These are phyloP conservation scores for Sophora flavescens DNA, from an alignment of 306 rosid species.

Conservation along the genomic window DNA sequence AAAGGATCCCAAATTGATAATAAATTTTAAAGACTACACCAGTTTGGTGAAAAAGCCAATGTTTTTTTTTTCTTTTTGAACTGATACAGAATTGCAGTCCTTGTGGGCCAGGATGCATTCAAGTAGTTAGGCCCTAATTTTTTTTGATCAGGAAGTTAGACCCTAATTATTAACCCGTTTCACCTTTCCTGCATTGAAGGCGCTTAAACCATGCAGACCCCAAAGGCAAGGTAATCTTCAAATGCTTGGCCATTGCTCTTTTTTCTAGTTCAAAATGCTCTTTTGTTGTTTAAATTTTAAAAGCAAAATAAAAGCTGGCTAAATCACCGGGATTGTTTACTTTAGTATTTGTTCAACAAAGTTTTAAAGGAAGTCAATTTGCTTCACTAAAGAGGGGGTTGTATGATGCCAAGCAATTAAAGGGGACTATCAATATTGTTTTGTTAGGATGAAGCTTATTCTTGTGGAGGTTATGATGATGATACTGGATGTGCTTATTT, in stretches of 20 bases:
- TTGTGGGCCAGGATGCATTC: slow-evolving; percentile 81
- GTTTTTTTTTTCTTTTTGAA: slow-evolving; percentile 46
- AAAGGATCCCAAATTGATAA: too few species aligned
- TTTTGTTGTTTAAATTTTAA: slow-evolving; percentile 10
- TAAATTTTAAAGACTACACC: too few species aligned
- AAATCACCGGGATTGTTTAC: background rate
- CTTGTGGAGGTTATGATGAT: too few species aligned
- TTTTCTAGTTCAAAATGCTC: slow-evolving; percentile 30
- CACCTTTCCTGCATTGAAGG: slow-evolving; percentile 45
- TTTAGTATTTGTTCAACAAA: too few species aligned
- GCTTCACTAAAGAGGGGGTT: too few species aligned
- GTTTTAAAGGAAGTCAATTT: too few species aligned
- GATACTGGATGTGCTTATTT: too few species aligned
- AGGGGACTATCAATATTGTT: too few species aligned
- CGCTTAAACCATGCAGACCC: slow-evolving; percentile 74
- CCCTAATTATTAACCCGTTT: slow-evolving; percentile 49
- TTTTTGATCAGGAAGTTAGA: too few species aligned
- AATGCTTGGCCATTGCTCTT: slow-evolving; percentile 30
- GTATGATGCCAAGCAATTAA: too few species aligned
- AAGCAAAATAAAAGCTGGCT: slow-evolving; percentile 1
- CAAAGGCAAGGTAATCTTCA: slow-evolving; percentile 77
- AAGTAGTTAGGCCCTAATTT: slow-evolving; percentile 54
- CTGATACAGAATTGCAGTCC: slow-evolving; percentile 49
- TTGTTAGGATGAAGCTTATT: too few species aligned
- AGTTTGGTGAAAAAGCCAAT: too few species aligned